A percentile compares a stretch with the other conserved stretches of the same genome.
Evolutionary conservation across 805 yeast species (phyloP).

Genomic region (Starmera quercuum): DNA sequence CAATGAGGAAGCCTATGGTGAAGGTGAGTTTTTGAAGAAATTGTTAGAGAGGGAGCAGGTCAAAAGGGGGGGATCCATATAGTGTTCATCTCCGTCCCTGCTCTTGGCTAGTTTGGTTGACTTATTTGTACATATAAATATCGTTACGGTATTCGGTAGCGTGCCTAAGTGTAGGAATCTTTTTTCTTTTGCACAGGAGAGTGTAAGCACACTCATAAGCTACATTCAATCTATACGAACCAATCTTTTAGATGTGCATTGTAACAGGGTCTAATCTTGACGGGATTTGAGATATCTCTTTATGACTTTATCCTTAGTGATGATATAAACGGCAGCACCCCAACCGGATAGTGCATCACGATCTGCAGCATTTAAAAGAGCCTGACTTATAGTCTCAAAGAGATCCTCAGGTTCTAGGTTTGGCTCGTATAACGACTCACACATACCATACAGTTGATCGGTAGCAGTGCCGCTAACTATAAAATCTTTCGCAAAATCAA

Average conservation of each 20-base stretch:
- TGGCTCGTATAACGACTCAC: conserved; percentile 94
- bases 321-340: conserved; percentile 93
- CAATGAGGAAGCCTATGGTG: conserved; percentile 78
- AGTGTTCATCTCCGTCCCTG: no score
- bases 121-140: no score
- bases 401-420: conserved; percentile 88
- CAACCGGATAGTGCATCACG: conserved; percentile 97
- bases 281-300: conserved; percentile 87
- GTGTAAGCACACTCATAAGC: background rate
- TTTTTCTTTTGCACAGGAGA: no score
- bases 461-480: conserved; percentile 93
- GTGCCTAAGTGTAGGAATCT: no score
- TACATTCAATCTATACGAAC: background rate
- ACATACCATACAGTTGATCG: conserved; percentile 98
- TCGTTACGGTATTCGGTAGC: no score
- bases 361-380: conserved; percentile 88
- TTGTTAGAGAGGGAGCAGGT: conserved; percentile 49
- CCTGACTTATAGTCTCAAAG: conserved; percentile 92
- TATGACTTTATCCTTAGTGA: conserved; percentile 85
- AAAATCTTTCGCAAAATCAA: conserved; percentile 90
- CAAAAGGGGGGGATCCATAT: conserved; percentile 23
- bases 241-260: no score
- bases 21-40: conserved; percentile 59
- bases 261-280: conserved; percentile 68
- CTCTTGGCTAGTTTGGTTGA: no score